Evolutionary conservation across 306 rosid species (phyloP).

Genomic region (Trifolium subterraneum): DNA sequence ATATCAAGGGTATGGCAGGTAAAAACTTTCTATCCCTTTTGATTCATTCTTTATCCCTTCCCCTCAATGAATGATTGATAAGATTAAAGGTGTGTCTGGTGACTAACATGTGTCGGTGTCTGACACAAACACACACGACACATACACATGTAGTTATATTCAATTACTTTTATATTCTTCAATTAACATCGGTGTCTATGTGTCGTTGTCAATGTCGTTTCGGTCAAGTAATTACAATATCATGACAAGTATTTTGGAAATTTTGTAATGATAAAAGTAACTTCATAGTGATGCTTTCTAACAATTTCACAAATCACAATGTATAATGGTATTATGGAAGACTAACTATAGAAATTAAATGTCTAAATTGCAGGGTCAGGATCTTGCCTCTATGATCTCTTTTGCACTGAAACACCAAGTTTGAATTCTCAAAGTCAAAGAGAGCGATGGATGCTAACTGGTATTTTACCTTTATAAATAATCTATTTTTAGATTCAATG

Average conservation of each 20-base stretch:
- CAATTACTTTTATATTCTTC: no score
- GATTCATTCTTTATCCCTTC: not conserved
- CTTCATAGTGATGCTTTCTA: not conserved
- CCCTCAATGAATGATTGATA: not conserved
- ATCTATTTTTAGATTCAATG: not conserved
- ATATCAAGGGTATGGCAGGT: slow-evolving; percentile 58
- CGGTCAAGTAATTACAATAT: no score
- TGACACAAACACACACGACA: not conserved
- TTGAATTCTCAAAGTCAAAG: slow-evolving; percentile 51
- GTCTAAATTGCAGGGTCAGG: slow-evolving; percentile 55
- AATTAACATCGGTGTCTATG: no score
- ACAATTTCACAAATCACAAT: slow-evolving; percentile 1
- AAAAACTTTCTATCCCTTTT: not conserved
- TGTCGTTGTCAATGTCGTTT: no score
- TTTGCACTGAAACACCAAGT: slow-evolving; percentile 64
- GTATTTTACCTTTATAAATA: slow-evolving; percentile 44
- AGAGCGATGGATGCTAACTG: slow-evolving; percentile 47
- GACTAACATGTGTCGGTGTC: not conserved
- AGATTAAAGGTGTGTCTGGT: not conserved
- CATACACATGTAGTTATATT: no score
- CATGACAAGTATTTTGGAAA: no score
- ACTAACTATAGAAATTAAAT: slow-evolving; percentile 40
- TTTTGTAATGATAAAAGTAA: not conserved
- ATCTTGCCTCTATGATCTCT: slow-evolving; percentile 79
- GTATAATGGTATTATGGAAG: not conserved